Percentiles rank a stretch among this genome's conserved stretches.
Evolutionary conservation across 164 flowering plant genomes (phyloP).

Genomic region (Magnolia sinica): DNA sequence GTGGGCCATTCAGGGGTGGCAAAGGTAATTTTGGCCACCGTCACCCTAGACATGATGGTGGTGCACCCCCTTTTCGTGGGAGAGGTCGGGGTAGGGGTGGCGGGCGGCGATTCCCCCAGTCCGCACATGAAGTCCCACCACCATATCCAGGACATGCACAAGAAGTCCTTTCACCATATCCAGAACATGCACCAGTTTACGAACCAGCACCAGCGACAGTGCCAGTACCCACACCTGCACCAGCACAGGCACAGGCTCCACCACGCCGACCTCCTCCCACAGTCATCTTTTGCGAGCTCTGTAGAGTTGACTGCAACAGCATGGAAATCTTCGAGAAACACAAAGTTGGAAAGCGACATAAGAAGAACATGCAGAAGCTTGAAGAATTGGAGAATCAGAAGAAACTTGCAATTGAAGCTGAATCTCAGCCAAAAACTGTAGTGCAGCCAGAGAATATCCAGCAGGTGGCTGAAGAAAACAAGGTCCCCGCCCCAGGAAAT

Average conservation of each 20-base stretch:
- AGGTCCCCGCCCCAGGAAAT: conserved; percentile 10
- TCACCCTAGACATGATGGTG: conserved; percentile 22
- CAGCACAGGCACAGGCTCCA: conserved; percentile 2
- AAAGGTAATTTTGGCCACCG: conserved; percentile 20
- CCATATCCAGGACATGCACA: conserved; percentile 1
- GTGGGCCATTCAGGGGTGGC: conserved; percentile 34
- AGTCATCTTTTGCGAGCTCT: conserved; percentile 53
- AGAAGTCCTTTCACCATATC: conserved; percentile 5
- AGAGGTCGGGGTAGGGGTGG: conserved; percentile 29
- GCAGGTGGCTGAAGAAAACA: conserved; percentile 6
- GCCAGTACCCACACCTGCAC: conserved; percentile 10
- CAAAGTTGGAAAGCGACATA: conserved; percentile 55
- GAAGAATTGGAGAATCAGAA: conserved; percentile 19
- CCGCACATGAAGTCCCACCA: conserved; percentile 12
- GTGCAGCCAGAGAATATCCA: conserved; percentile 13
- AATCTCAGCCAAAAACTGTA: neutral
- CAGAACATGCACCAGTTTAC: conserved; percentile 1
- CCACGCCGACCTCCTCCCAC: conserved; percentile 20
- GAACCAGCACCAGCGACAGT: neutral
- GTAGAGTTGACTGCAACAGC: conserved; percentile 57
- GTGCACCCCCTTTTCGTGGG: conserved; percentile 20
- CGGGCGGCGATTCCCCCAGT: conserved; percentile 21
- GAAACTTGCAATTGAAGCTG: neutral
- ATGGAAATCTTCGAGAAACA: conserved; percentile 53
- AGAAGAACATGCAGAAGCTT: conserved; percentile 37